Evolutionary conservation across 805 yeast species (phyloP), one percentile per base, ranked within the genome.

Genomic region (Pichia rugopelliculosa): DNA sequence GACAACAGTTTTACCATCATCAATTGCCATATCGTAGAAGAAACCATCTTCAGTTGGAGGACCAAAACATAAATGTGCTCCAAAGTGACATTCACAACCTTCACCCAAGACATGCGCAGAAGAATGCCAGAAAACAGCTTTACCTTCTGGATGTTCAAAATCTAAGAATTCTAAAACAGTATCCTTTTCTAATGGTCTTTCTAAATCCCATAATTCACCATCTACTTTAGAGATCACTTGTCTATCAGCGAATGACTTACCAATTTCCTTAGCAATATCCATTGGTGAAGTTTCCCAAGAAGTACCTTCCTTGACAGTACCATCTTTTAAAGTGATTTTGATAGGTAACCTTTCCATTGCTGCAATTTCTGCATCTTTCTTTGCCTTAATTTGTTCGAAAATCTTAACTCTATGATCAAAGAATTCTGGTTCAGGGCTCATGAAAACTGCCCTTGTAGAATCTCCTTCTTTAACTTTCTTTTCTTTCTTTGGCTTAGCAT

Each of bases 11-110:
- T 82, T 82, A 59, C 91, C 90, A 51, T 79, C 76, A 53, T 80
- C 82, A 61, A 89, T 80, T 48, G 95, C 75, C 84, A 93, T 89
- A 66, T 93, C 99, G 69, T 93, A 93, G 73, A 91, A 93, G 72
- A 93, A 93, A 41, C 99, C 99, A 55, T 91, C 98, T 47, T 84
- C 88, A 51, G 96, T 91, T 66, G 99, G 99, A 27, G 99, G 99
- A 56, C 99, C 99, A 54, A 82, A 73, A 66, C 87, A 81, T 56
- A 93, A 80, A 66, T 91, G 96, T 55, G 96, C 95, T 57, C 97
- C 98, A 66, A 84, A 74, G 68, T 88, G 93, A 67, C 96, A 84
- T 72, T 93, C 99, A 73, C 96, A 86, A 42, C 97, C 91, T 73
- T 93, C 99, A 70, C 99, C 99, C 59, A 93, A 73, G 47, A 93